Base-by-base conservation (phyloP, 768 basidiomycete species). In the Termitomyces eurrhizus region DNA sequence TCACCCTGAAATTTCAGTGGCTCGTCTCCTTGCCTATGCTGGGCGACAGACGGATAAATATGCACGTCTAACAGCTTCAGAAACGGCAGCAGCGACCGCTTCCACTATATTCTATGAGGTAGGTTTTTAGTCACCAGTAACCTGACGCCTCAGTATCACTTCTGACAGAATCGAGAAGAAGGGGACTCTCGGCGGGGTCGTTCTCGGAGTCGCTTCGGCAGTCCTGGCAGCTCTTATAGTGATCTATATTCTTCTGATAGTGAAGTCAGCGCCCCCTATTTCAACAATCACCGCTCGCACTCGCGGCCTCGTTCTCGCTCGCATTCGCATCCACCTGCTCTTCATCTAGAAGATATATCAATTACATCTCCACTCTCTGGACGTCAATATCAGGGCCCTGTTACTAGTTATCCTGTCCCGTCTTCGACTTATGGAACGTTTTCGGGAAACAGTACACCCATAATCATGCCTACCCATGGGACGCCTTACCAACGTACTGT, bases 51-150 rank as follows among this genome's bases (percentile, higher is more conserved):
- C 72, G 45, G 80, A 86, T 65, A 71, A 72, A 11, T 80, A 81
- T 62, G 75, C 80, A 1, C 78, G 83, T 26, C 73, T 75, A 41
- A 75, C 75, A 51, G 82, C 86, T 13, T 80, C 82, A 33, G 89
- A 90, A 66, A 75, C 86, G 0, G 88, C 89, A 2, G 88, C 87
- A 18, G 81, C 84, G 45, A 89, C 88, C 0, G 88, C 86, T 1
- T 82, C 83, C 14, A 74, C 78, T 32, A 80, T 89, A 37, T 87
- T 86, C 58, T 78, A 77, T 62, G 75, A 81, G 70, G 85, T 85
- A 39, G 54, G 76, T 66, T 7, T 8, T 5, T 41, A 41, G 48
- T 46, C 16, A 39, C 37, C 29, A 35, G 32, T 16, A 35, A 41
- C n/a, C 35, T 57, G 9, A 57, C 33, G 32, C 48, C 33, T 62